These are phyloP conservation scores for Spergularia bocconei DNA, from an alignment of 148 eudicot species.

Conservation along the genomic window DNA sequence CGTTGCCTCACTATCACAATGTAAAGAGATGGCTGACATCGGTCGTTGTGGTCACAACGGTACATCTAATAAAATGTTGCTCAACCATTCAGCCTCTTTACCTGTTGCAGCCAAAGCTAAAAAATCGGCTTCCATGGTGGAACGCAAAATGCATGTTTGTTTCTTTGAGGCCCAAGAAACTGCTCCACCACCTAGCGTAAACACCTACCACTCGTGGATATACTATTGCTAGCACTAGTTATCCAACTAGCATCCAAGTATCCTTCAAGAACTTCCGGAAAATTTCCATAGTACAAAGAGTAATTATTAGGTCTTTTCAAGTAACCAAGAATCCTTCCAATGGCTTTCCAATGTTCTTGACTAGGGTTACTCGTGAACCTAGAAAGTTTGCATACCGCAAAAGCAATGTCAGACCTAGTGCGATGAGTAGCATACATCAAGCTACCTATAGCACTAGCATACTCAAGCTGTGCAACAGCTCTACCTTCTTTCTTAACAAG, in stretches of 20 bases:
- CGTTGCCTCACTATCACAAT: conserved; percentile 16
- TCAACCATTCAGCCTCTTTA: conserved; percentile 19
- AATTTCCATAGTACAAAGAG: conserved; percentile 1
- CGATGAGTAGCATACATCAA: too few relatives aligned
- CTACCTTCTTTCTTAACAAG: too few relatives aligned
- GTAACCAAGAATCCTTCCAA: too few relatives aligned
- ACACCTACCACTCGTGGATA: neutral
- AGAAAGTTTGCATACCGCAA: too few relatives aligned
- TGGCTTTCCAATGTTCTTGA: too few relatives aligned
- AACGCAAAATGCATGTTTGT: too few relatives aligned
- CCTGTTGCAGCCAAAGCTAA: neutral
- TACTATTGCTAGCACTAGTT: neutral
- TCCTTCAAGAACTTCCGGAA: neutral
- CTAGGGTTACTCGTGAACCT: too few relatives aligned
- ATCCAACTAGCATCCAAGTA: conserved; percentile 22
- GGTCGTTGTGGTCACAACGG: conserved; percentile 10
- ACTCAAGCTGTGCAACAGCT: too few relatives aligned
- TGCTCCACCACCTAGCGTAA: conserved; percentile 10
- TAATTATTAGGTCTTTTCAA: neutral
- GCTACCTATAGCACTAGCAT: too few relatives aligned
- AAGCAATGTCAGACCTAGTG: too few relatives aligned
- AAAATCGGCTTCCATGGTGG: too few relatives aligned
- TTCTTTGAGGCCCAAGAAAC: too few relatives aligned
- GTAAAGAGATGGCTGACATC: neutral
- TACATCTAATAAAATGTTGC: conserved; percentile 19